Base-by-base conservation (phyloP, 129 eudicot genomes). In the Centaurea solstitialis region DNA sequence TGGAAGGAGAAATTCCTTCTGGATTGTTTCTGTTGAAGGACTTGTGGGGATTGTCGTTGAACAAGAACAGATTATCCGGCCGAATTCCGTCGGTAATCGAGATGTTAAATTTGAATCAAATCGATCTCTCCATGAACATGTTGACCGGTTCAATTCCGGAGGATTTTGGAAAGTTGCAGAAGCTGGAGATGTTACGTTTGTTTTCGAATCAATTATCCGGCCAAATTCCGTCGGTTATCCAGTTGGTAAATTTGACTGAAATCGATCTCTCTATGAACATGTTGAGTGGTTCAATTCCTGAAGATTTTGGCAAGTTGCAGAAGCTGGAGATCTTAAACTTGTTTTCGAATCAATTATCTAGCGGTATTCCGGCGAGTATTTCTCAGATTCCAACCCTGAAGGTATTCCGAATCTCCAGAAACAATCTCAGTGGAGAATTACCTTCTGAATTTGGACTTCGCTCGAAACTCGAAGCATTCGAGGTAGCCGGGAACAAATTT, bases 401-500 rank as follows among this genome's bases (percentile, higher is more conserved):
- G 66, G 59, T 8, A 7, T 86, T 94, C 35, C 35, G 76, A 43
- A 79, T 90, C 22, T 94, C 86, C 66, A 67, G 61, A 22, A 94
- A 94, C 76, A 77, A 84, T 41, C 61, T 94, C 41, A 79, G 83
- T 21, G 98, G 98, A 2, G 82, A 74, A 22, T 75, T 94, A 38
- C 98, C 97, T 1, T 78, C 89, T 5, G 93, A 87, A 43, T 23
- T 94, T 5, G 98, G 98, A 67, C 77, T 68, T 7, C 88, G 87
- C 73, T 94, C 97, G 24, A 94, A 84, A 68, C 94, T 94, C 5
- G 92, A 87, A 72, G 87, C 82, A 0, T 89, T 94, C 12, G 98
- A 94, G 80, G 98, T 90, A 7, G 83, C 92, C 1, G 82, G 87
- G 41, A 94, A 94, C 76, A 81, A 77, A 12, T 80, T 94, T 81